Base-by-base conservation (phyloP, 352 stramenopile genomes). In the Pythium rhizo-oryzae region DNA sequence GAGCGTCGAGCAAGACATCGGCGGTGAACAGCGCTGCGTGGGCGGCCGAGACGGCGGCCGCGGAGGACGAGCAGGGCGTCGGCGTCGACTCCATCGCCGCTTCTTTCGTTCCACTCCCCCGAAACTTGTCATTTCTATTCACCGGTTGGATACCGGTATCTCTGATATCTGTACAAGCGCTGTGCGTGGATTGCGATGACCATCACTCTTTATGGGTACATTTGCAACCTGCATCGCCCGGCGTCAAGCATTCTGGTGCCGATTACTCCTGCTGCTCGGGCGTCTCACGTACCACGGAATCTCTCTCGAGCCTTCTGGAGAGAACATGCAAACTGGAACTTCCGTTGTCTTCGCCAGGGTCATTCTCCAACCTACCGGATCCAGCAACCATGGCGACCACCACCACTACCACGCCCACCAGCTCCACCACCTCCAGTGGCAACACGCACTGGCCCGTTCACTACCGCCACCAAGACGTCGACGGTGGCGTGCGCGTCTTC, bases 401-500 rank as follows among this genome's bases (percentile, higher is more conserved):
- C 19, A 51, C 44, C 47, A 9, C 44, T 21, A 9, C 50, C 41
- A 47, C 6, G 41, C 28, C 28, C 28, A 33, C 28, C 28, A 33
- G 28, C 28, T 33, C 28, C 28, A 33, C 28, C 28, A 6, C 28
- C 28, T 6, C 28, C 28, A 47, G 9, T 15, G 18, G 18, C 47
- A 59, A 67, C 49, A 58, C 30, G 19, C 60, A 59, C 47, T 58
- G 59, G 15, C 60, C 60, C 1, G 60, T 59, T 4, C 49, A n/a
- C 44, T 67, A 67, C 49, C 60, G 39, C 39, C 47, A 51, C 47
- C 19, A 53, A 33, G 51, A 59, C n/a, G 47, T 59, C 47, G 59
- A 67, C 28, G 44, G 58, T 9, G 59, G 21, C 13, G 24, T 67
- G 33, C 46, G 47, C 12, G 49, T 67, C 47, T 67, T 67, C 59